These are phyloP conservation scores for Hypoxylon sp. DNA, from an alignment of 2,329 filamentous ascomycete genomes.

Conservation along the genomic window DNA sequence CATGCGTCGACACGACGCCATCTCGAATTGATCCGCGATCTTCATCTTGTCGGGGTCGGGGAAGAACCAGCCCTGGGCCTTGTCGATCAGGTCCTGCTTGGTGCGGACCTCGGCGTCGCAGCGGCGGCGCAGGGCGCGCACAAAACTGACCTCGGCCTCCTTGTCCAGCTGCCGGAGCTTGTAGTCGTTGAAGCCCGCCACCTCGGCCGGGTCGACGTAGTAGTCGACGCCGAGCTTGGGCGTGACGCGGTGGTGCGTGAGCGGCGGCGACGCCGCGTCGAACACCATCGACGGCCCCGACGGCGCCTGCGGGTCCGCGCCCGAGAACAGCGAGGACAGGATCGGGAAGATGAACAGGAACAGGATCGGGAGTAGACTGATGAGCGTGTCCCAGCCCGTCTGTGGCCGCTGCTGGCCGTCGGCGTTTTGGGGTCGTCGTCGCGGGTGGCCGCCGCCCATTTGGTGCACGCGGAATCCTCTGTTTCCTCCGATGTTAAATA, in stretches of 20 bases:
- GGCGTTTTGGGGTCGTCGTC: conserved; percentile 74
- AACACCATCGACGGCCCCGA: conserved; percentile 77
- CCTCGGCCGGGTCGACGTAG: conserved; percentile 82
- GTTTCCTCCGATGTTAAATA: conserved; percentile 93
- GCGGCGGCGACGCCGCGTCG: conserved; percentile 73
- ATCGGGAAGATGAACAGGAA: conserved; percentile 88
- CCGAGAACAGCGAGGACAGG: conserved; percentile 79
- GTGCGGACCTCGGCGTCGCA: conserved; percentile 78
- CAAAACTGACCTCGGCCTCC: conserved; percentile 76
- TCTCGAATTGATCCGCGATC: conserved; percentile 64
- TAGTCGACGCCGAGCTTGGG: conserved; percentile 79
- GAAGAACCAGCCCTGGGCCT: conserved; percentile 88
- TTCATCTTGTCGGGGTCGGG: conserved; percentile 82
- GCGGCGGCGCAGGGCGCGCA: conserved; percentile 71
- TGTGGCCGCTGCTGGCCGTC: conserved; percentile 61
- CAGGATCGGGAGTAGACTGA: conserved; percentile 85
- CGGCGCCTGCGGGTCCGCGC: conserved; percentile 58
- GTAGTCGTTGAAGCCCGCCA: conserved; percentile 72
- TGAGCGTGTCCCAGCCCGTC: conserved; percentile 65
- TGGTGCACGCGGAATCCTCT: conserved; percentile 94
- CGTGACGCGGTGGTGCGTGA: conserved; percentile 78
- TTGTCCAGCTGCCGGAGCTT: conserved; percentile 81
- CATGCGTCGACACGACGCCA: conserved; percentile 63
- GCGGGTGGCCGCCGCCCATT: conserved; percentile 83
- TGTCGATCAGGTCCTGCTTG: conserved; percentile 73